Conservation (phyloP, 192 early-diverging fungal species). For the Backusella tarrabulga region DNA sequence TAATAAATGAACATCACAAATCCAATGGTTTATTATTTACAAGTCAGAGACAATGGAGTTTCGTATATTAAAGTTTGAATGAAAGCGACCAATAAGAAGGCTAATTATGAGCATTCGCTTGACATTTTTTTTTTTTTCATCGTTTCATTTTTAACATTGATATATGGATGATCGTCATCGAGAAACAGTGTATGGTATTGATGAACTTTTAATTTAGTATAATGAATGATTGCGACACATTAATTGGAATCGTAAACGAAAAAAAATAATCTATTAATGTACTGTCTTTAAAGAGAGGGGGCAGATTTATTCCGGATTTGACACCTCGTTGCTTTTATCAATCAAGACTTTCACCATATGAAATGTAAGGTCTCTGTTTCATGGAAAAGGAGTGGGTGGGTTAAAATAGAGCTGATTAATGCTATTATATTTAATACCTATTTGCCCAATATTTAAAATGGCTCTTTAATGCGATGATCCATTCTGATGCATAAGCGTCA, state of each 20-base stretch:
- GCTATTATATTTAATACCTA: constrained; percentile 24
- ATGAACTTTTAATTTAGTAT: not conserved
- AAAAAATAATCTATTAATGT: not conserved
- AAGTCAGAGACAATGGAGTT: too few species aligned
- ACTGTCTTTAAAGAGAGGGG: not conserved
- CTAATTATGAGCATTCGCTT: not conserved
- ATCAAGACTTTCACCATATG: constrained; percentile 15
- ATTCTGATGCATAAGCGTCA: constrained; percentile 49
- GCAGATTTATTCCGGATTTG: not conserved
- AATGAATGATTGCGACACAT: not conserved
- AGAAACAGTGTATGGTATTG: too few species aligned
- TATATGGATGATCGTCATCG: too few species aligned
- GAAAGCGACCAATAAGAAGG: not conserved
- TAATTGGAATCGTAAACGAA: not conserved
- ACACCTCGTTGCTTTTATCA: not conserved
- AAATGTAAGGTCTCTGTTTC: constrained; percentile 19
- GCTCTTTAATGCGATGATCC: constrained; percentile 45
- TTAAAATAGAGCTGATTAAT: too few species aligned
- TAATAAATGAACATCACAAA: not conserved
- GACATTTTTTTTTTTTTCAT: not conserved
- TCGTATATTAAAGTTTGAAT: not conserved
- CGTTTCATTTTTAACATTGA: not conserved
- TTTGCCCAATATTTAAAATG: constrained; percentile 54
- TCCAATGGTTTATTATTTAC: not conserved
- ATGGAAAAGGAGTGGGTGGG: not conserved